Evolutionary conservation across 192 early-diverging fungal species (phyloP).

Genomic region (Spizellomyces punctatus): DNA sequence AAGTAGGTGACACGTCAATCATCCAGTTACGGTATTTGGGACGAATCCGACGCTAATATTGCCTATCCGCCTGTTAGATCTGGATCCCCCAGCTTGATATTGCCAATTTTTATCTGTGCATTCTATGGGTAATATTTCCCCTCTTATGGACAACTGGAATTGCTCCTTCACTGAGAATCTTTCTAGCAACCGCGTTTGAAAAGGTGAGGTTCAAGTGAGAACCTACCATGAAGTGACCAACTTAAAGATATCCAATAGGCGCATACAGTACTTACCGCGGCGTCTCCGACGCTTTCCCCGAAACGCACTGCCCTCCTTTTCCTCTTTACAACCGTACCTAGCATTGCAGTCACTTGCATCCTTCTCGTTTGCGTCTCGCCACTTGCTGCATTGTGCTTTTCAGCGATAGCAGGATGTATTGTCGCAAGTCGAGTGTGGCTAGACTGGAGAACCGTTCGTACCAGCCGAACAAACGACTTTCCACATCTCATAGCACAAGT

Average conservation of each 20-base stretch:
- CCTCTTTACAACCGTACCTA: constrained; percentile 4
- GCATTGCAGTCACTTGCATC: constrained; percentile 7
- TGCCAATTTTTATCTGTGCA: constrained; percentile 10
- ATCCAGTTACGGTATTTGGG: not conserved
- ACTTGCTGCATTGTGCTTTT: not conserved
- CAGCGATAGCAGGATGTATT: constrained; percentile 10
- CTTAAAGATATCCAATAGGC: not conserved
- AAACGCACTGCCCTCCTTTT: constrained; percentile 1
- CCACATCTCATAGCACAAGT: constrained; percentile 6
- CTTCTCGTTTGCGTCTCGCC: constrained; percentile 13
- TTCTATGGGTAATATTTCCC: constrained; percentile 17
- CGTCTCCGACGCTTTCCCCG: not conserved
- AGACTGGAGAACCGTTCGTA: not conserved
- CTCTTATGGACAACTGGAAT: constrained; percentile 25
- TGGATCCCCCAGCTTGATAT: constrained; percentile 9
- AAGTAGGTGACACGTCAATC: constrained; percentile 3
- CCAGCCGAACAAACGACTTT: not conserved
- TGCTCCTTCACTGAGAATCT: constrained; percentile 21
- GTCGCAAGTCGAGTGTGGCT: constrained; percentile 14
- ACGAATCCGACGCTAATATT: not conserved
- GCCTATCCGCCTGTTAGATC: not conserved
- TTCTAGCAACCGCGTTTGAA: constrained; percentile 16
- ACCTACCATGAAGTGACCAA: not conserved
- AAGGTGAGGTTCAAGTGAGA: constrained; percentile 3
- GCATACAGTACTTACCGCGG: constrained; percentile 9